These are phyloP conservation scores for Saccharomyces paradoxus DNA, from an alignment of 805 yeast species.

Conservation along the genomic window DNA sequence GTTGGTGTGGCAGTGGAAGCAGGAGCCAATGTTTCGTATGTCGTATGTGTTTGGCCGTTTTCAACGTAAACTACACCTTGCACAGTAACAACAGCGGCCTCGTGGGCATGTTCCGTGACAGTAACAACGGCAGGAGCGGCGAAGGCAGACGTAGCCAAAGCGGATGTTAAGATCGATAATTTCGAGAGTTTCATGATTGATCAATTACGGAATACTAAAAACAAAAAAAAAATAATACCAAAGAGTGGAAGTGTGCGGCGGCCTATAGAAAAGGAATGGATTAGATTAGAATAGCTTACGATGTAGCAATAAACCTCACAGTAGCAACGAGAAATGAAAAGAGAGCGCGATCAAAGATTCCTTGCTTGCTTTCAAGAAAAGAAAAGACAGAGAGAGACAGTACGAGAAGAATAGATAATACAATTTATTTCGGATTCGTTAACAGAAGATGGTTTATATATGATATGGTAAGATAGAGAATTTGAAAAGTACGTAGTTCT, in stretches of 20 bases:
- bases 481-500: not conserved
- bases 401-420: not conserved
- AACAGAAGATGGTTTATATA: not conserved
- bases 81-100: constrained; percentile 18
- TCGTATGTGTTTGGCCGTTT: constrained; percentile 21
- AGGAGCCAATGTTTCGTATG: constrained; percentile 12
- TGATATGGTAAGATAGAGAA: not conserved
- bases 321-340: not conserved
- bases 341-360: not conserved
- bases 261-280: not conserved
- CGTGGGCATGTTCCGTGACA: constrained; percentile 18
- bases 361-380: not conserved
- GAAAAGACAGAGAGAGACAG: not conserved
- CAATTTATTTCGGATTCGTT: not conserved
- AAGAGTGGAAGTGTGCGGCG: not conserved
- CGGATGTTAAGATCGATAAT: constrained; percentile 10
- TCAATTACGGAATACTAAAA: not conserved
- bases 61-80: constrained; percentile 25
- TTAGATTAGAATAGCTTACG: not conserved
- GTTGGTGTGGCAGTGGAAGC: constrained; percentile 6
- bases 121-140: constrained; percentile 16
- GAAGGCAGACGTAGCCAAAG: constrained; percentile 2
- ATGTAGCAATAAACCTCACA: not conserved
- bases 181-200: constrained; percentile 10
- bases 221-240: not conserved